phyloP scores from a whole-genome alignment of 192 early-diverging fungal genomes.

The Mortierella claussenii region DNA sequence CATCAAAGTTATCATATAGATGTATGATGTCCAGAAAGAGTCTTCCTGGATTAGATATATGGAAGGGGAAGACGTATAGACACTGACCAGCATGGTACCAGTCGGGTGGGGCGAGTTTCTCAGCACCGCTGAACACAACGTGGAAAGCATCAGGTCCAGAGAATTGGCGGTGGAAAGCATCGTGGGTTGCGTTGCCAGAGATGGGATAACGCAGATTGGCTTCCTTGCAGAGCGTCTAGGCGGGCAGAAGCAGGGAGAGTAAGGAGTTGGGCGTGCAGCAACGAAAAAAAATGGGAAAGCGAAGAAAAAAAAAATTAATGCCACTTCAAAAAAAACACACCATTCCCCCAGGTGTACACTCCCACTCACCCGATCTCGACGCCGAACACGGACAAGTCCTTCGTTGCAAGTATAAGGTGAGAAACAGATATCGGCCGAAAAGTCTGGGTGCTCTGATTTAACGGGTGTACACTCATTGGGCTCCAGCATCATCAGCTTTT shows the following conservation, averaged over 20 bases:
- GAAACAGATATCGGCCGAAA: slow-evolving; percentile 43
- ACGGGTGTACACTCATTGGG: slow-evolving; percentile 30
- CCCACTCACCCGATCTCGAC: slow-evolving; percentile 38
- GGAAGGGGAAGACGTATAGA: slow-evolving; percentile 48
- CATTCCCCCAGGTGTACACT: too few species aligned
- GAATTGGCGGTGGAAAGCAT: slow-evolving; percentile 41
- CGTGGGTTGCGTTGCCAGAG: slow-evolving; percentile 31
- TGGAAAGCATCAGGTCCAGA: slow-evolving; percentile 48
- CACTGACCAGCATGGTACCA: slow-evolving; percentile 38
- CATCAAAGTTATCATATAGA: slow-evolving; percentile 40
- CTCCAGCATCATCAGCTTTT: slow-evolving; percentile 34
- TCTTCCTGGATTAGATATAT: slow-evolving; percentile 45
- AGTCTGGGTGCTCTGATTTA: slow-evolving; percentile 32
- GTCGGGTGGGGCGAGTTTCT: slow-evolving; percentile 39
- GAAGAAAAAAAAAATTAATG: neutral
- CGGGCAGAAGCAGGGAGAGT: neutral
- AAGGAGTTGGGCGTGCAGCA: neutral
- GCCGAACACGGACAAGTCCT: slow-evolving; percentile 32
- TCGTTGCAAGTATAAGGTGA: slow-evolving; percentile 42
- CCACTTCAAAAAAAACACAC: neutral
- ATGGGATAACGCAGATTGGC: slow-evolving; percentile 31
- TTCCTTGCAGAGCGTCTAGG: slow-evolving; percentile 3
- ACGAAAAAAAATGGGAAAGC: neutral
- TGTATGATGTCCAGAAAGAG: slow-evolving; percentile 32
- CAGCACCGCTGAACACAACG: slow-evolving; percentile 36